Percentiles rank a stretch among this genome's conserved stretches.
These are phyloP conservation scores for Floccularia luteovirens DNA, from an alignment of 768 basidiomycete genomes.

Conservation along the genomic window DNA sequence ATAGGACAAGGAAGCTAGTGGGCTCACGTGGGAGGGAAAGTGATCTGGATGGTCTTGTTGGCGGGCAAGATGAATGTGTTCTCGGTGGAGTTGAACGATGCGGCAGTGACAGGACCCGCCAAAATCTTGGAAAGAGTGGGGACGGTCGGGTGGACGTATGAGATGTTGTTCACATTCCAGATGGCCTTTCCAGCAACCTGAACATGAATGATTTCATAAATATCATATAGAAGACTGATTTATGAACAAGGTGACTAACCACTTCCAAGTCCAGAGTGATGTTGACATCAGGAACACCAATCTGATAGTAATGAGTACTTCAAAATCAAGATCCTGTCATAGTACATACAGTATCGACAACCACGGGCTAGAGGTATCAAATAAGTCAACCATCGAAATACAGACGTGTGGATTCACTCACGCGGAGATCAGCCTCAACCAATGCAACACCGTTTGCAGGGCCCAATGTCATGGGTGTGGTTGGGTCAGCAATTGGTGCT, in stretches of 20 bases:
- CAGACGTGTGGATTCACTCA: too few relatives aligned
- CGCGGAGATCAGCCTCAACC: too few relatives aligned
- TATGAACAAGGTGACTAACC: slow-evolving; percentile 5
- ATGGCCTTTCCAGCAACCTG: slow-evolving; percentile 10
- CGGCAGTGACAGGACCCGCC: slow-evolving; percentile 9
- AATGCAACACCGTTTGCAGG: slow-evolving; percentile 14
- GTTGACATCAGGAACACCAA: slow-evolving; percentile 13
- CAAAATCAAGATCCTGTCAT: not conserved
- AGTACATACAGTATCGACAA: not conserved
- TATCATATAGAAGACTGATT: not conserved
- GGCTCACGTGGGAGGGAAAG: slow-evolving; percentile 14
- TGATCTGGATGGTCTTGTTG: slow-evolving; percentile 18
- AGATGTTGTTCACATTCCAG: slow-evolving; percentile 24
- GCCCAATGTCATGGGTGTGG: slow-evolving; percentile 13
- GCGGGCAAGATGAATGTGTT: slow-evolving; percentile 17
- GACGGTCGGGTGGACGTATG: slow-evolving; percentile 15
- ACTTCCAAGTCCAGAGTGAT: slow-evolving; percentile 16
- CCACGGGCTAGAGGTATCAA: not conserved
- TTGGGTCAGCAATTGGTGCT: slow-evolving; percentile 20
- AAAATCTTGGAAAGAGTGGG: slow-evolving; percentile 20
- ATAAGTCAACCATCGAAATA: slow-evolving; percentile 1
- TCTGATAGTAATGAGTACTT: too few relatives aligned
- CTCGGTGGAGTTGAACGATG: slow-evolving; percentile 16
- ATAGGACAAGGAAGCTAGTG: not conserved
- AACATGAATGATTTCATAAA: not conserved